Conservation (phyloP, 257 asterid genomes). For the Nicotiana noctiflora region DNA sequence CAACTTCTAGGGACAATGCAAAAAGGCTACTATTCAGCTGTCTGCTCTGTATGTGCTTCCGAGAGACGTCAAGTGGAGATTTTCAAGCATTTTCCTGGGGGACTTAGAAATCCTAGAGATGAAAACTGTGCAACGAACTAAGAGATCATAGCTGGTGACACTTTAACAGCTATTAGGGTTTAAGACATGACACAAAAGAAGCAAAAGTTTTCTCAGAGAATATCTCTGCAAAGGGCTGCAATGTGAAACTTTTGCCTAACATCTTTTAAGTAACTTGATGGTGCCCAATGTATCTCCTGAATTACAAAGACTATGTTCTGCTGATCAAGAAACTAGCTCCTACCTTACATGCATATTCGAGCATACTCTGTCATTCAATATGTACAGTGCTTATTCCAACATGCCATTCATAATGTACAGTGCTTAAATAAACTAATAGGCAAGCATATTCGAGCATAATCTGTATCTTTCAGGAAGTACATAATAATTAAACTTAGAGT, state of each 20-base stretch:
- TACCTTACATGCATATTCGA: not conserved
- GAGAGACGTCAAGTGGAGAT: not conserved
- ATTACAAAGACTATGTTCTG: not conserved
- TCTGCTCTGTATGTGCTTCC: not conserved
- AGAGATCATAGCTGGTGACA: not conserved
- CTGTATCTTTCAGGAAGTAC: not conserved
- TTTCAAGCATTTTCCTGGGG: not conserved
- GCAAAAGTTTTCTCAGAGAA: not conserved
- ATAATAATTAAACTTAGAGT: not conserved
- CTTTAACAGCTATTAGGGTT: not conserved
- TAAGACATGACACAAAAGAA: constrained; percentile 1
- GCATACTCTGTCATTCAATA: too few relatives aligned
- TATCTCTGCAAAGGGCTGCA: not conserved
- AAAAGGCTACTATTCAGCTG: not conserved
- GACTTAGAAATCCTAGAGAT: not conserved
- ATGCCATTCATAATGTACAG: not conserved
- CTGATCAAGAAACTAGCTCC: not conserved
- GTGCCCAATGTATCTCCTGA: not conserved
- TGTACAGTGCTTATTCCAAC: not conserved
- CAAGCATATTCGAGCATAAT: not conserved
- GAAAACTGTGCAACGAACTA: not conserved
- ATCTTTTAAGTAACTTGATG: not conserved
- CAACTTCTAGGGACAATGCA: not conserved
- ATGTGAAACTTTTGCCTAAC: not conserved
- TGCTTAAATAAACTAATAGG: not conserved